These are phyloP conservation scores for Tolypocladium sp. DNA, from an alignment of 2,329 filamentous ascomycete species.

Conservation along the genomic window DNA sequence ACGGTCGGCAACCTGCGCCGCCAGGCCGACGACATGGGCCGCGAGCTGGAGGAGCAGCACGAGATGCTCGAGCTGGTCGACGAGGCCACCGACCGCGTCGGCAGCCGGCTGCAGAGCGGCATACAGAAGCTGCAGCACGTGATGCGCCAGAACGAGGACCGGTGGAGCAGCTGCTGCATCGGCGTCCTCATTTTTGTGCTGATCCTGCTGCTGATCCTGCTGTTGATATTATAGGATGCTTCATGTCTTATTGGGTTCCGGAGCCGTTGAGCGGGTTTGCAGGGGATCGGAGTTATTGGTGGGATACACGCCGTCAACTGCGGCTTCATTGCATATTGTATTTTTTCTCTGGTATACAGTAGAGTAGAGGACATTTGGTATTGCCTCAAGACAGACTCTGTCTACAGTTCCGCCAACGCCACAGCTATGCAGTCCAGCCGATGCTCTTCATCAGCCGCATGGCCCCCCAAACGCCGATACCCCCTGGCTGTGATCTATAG, in stretches of 20 bases:
- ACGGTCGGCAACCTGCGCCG: conserved; percentile 85
- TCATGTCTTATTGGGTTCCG: background rate
- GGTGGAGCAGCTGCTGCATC: conserved; percentile 82
- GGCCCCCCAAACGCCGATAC: conserved; percentile 3
- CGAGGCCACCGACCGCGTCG: conserved; percentile 75
- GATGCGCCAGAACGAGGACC: conserved; percentile 84
- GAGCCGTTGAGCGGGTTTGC: background rate
- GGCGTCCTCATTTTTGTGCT: conserved; percentile 79
- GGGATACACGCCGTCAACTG: background rate
- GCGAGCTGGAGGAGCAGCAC: conserved; percentile 89
- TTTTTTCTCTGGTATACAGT: background rate
- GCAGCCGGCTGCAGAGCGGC: conserved; percentile 74
- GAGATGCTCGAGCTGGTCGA: conserved; percentile 85
- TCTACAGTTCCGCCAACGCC: background rate
- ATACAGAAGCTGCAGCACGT: conserved; percentile 81
- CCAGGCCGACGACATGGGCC: conserved; percentile 92
- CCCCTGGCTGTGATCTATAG: background rate
- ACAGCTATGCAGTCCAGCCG: conserved; percentile 2
- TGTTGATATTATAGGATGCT: conserved; percentile 48
- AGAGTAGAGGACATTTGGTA: conserved; percentile 5
- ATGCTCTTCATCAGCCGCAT: background rate
- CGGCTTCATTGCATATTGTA: background rate
- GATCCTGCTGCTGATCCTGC: conserved; percentile 74
- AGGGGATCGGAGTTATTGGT: background rate
- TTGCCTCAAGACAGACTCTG: background rate